phyloP scores from a whole-genome alignment of 495 filamentous ascomycete species.

The Bacidia gigantensis region DNA sequence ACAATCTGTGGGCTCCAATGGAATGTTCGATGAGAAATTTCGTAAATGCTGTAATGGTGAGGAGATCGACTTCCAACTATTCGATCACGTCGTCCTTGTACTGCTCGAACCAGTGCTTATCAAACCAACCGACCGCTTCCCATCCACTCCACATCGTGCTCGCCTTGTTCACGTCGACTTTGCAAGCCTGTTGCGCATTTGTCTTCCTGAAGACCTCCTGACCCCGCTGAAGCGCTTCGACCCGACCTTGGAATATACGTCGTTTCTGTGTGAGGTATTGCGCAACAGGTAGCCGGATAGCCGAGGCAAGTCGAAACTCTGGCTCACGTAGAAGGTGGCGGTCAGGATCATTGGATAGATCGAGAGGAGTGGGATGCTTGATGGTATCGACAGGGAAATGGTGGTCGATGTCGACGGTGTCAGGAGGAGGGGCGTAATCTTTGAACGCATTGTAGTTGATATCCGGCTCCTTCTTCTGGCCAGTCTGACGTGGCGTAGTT shows the following conservation, averaged over 20 bases:
- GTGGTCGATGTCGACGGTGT: constrained; percentile 53
- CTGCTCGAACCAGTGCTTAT: constrained; percentile 43
- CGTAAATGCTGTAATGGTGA: background rate
- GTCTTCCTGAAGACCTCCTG: constrained; percentile 88
- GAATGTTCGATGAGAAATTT: background rate
- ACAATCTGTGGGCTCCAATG: too few species aligned
- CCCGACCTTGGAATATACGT: constrained; percentile 70
- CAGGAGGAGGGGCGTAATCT: constrained; percentile 63
- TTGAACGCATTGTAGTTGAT: constrained; percentile 68
- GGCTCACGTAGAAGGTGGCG: constrained; percentile 61
- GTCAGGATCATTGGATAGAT: constrained; percentile 69
- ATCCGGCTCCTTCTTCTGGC: constrained; percentile 61
- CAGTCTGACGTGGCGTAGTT: constrained; percentile 27
- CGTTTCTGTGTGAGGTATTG: constrained; percentile 93
- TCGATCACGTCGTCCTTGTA: constrained; percentile 22
- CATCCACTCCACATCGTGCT: constrained; percentile 90
- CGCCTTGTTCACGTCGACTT: constrained; percentile 98
- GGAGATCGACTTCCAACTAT: background rate
- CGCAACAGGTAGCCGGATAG: constrained; percentile 72
- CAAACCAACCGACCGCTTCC: constrained; percentile 81
- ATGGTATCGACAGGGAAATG: constrained; percentile 69
- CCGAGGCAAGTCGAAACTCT: constrained; percentile 65
- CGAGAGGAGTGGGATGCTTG: constrained; percentile 60
- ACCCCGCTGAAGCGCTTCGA: constrained; percentile 50
- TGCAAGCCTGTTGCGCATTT: constrained; percentile 92